Percentiles rank a stretch among this genome's conserved stretches.
These are phyloP conservation scores for Curvularia hawaiiensis DNA, from an alignment of 2,329 filamentous ascomycete genomes.

Conservation along the genomic window DNA sequence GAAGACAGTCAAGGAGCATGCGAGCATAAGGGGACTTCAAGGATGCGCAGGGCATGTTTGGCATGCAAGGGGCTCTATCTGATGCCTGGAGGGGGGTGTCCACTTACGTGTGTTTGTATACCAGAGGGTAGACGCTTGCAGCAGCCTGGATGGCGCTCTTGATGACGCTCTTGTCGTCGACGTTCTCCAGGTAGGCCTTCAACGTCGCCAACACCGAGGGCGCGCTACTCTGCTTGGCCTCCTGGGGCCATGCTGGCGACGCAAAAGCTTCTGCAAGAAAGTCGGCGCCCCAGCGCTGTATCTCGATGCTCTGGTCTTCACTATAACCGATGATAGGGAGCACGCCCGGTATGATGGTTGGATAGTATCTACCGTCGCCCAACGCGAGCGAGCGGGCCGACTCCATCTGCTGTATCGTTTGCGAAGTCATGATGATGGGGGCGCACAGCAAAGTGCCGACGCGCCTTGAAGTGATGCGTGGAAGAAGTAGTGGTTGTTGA, in stretches of 20 bases:
- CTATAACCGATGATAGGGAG: conserved; percentile 84
- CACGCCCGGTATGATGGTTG: conserved; percentile 88
- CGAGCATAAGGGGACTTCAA: conserved; percentile 20
- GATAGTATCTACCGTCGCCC: conserved; percentile 84
- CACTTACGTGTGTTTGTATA: conserved; percentile 93
- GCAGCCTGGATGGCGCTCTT: conserved; percentile 87
- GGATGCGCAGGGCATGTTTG: conserved; percentile 23
- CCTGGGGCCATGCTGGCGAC: conserved; percentile 77
- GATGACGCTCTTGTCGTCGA: conserved; percentile 78
- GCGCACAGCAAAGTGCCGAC: conserved; percentile 23
- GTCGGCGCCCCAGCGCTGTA: conserved; percentile 94
- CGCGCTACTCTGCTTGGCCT: conserved; percentile 81
- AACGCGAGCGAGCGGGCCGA: conserved; percentile 89
- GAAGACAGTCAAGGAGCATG: conserved; percentile 22
- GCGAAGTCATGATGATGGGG: conserved; percentile 36
- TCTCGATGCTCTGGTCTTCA: conserved; percentile 68
- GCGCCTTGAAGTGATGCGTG: conserved; percentile 32
- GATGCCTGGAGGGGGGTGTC: conserved; percentile 17
- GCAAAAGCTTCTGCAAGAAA: conserved; percentile 97
- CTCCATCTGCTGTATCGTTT: conserved; percentile 75
- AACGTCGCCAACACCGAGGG: conserved; percentile 79
- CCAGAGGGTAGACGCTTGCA: conserved; percentile 89
- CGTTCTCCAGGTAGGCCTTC: conserved; percentile 53
- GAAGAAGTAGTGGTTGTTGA: conserved; percentile 18
- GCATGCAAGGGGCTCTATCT: conserved; percentile 29